These are phyloP conservation scores for Glycyrrhiza uralensis DNA, from an alignment of 306 rosid species.

Conservation along the genomic window DNA sequence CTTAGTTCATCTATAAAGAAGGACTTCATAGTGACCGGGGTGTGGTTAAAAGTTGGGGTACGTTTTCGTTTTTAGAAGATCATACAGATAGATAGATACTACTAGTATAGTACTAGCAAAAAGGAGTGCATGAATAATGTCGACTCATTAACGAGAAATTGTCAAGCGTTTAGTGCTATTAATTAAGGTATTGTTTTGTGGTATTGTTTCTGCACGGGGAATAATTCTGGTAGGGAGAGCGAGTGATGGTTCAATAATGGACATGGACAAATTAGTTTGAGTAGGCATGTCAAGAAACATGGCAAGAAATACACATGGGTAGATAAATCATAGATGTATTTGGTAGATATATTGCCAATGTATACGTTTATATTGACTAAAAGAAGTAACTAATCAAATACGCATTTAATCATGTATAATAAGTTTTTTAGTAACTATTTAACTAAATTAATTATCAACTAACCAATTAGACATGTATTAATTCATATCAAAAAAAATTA, in stretches of 20 bases:
- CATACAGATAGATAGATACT: not conserved
- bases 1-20: not conserved
- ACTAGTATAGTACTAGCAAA: not conserved
- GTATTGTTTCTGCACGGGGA: conserved; percentile 5
- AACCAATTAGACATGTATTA: too few relatives aligned
- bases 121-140: not conserved
- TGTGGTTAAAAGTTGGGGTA: not conserved
- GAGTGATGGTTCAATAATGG: not conserved
- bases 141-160: not conserved
- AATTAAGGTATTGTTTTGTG: conserved; percentile 9
- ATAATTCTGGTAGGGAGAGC: not conserved
- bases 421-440: too few relatives aligned
- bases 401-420: too few relatives aligned
- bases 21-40: not conserved
- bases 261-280: not conserved
- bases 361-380: too few relatives aligned
- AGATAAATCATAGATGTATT: too few relatives aligned
- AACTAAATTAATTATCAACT: too few relatives aligned
- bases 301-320: not conserved
- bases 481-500: too few relatives aligned
- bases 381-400: too few relatives aligned
- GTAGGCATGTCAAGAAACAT: not conserved
- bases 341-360: too few relatives aligned
- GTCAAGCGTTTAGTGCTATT: not conserved
- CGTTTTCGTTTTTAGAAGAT: not conserved